Percentiles rank a stretch among this genome's conserved stretches.
Evolutionary conservation across 768 basidiomycete genomes (phyloP).

Genomic region (Pleurotus platypus): DNA sequence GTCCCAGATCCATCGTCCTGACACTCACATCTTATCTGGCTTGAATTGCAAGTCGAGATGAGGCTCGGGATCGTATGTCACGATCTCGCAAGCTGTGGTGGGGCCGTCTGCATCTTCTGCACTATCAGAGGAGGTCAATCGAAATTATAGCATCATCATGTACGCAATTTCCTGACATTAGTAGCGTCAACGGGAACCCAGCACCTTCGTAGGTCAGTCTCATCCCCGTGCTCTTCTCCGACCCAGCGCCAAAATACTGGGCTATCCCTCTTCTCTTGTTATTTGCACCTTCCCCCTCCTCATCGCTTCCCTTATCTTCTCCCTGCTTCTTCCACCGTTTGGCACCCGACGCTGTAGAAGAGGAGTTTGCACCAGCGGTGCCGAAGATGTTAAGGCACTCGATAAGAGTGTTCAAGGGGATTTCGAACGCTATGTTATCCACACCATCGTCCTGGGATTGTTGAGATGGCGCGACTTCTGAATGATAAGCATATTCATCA

Average conservation of each 20-base stretch:
- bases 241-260: slow-evolving; percentile 47
- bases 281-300: slow-evolving; percentile 33
- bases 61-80: slow-evolving; percentile 82
- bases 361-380: slow-evolving; percentile 52
- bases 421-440: slow-evolving; percentile 62
- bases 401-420: slow-evolving; percentile 79
- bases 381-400: slow-evolving; percentile 95
- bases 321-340: slow-evolving; percentile 45
- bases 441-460: slow-evolving; percentile 19
- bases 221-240: slow-evolving; percentile 77
- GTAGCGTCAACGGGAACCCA: slow-evolving; percentile 74
- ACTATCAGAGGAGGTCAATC: slow-evolving; percentile 28
- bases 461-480: slow-evolving; percentile 28
- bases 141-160: background rate
- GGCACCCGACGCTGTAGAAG: slow-evolving; percentile 31
- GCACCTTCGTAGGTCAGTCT: slow-evolving; percentile 76
- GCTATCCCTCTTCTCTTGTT: slow-evolving; percentile 42
- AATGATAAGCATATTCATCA: slow-evolving; percentile 69
- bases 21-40: slow-evolving; percentile 52
- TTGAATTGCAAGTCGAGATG: slow-evolving; percentile 80
- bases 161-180: slow-evolving; percentile 58
- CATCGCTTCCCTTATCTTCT: slow-evolving; percentile 45
- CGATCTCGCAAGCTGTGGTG: slow-evolving; percentile 83
- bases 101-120: slow-evolving; percentile 79
- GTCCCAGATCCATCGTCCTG: background rate